These are phyloP conservation scores for Neotropicomus parvogracilis DNA, from an alignment of 1,284 basidiomycete species.

Conservation along the genomic window DNA sequence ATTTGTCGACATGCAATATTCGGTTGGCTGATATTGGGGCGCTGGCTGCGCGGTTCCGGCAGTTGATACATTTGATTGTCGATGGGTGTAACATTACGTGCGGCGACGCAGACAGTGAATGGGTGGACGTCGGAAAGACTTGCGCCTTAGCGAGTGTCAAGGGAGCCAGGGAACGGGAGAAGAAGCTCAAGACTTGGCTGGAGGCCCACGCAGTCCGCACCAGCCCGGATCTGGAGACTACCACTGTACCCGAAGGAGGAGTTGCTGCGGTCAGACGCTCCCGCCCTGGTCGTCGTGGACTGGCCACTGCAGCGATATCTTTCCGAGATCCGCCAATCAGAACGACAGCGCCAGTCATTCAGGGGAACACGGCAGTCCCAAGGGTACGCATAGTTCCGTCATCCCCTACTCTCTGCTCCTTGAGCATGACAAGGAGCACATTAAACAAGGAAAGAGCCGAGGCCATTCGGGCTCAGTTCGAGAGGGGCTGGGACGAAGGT, in stretches of 20 bases:
- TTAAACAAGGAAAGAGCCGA: conserved; percentile 35
- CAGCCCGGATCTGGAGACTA: background rate
- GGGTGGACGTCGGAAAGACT: conserved; percentile 52
- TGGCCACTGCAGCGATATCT: conserved; percentile 56
- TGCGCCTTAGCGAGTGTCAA: conserved; percentile 53
- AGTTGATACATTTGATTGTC: conserved; percentile 49
- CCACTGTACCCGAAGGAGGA: conserved; percentile 1
- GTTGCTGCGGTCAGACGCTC: conserved; percentile 12
- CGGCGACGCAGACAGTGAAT: conserved; percentile 42
- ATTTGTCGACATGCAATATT: conserved; percentile 58
- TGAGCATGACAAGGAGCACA: conserved; percentile 39
- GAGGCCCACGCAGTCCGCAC: conserved; percentile 31
- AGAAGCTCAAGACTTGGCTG: conserved; percentile 49
- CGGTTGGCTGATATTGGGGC: conserved; percentile 46
- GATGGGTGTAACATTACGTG: conserved; percentile 51
- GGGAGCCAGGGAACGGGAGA: conserved; percentile 55
- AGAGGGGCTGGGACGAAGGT: conserved; percentile 58
- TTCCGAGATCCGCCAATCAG: conserved; percentile 37
- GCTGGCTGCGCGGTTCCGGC: conserved; percentile 43
- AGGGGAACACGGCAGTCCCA: conserved; percentile 11
- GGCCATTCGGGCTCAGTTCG: conserved; percentile 47
- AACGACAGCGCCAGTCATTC: conserved; percentile 7
- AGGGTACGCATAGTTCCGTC: conserved; percentile 45
- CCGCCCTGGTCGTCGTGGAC: conserved; percentile 46
- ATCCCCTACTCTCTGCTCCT: conserved; percentile 36